Evolutionary conservation across 2,329 filamentous ascomycete genomes (phyloP), one percentile per base, ranked within the genome.

Genomic region (Colletotrichum neosansevieriae): DNA sequence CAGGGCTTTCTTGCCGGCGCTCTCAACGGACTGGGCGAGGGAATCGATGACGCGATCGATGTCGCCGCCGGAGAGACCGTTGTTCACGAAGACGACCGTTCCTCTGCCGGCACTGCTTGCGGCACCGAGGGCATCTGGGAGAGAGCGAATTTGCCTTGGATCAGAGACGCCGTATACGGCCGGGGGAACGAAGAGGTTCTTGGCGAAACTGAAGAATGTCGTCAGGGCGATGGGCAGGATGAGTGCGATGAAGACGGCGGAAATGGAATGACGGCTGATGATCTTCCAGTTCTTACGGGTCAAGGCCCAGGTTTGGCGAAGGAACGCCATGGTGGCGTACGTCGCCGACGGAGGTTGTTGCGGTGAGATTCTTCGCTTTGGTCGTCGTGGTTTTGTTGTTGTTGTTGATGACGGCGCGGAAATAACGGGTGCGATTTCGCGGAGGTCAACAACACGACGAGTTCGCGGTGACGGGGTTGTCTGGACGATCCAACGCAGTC

Each of bases 141-240:
- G 84, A 11, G 87, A 86, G 67, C 89, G 87, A 70, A 97, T 80
- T 0, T 89, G 84, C 6, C 80, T 82, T 0, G 88, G 78, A 0
- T 83, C 76, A 50, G 90, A 92, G 71, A 97, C 89, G 50, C 94
- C 94, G 74, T 86, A 97, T 3, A 85, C 81, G 1, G 92, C 91
- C 1, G 92, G 91, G 1, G 93, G 91, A 3, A 94, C 87, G 74
- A 97, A 95, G 71, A 97, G 88, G 76, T 94, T 94, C 73, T 92
- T 91, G 15, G 93, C 91, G 77, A 92, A 95, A 60, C 83, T 87
- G 69, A 91, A 84, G 73, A 91, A 89, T 21, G 85, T 79, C 45
- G 87, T 84, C 58, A 91, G 79, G 50, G 86, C 75, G 36, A 91
- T 78, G 3, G 89, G 89, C 1, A 91, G 80, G 19, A 91, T 44